Evolutionary conservation across 768 basidiomycete species (phyloP).

Genomic region (Lentinula sp.): DNA sequence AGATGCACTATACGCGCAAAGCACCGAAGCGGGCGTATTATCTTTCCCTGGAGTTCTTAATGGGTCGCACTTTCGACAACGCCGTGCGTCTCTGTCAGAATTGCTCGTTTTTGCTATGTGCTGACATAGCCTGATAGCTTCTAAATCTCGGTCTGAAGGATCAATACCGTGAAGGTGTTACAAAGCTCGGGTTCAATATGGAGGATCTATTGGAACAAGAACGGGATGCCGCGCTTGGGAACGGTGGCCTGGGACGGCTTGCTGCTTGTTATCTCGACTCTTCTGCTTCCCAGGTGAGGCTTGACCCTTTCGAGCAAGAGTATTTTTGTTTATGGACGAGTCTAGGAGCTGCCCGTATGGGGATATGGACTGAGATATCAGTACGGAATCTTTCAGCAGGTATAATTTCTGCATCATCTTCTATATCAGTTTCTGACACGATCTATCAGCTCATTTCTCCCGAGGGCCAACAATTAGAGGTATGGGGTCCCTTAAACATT

Average conservation of each 20-base stretch:
- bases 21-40: slow-evolving; percentile 91
- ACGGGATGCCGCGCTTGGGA: slow-evolving; percentile 91
- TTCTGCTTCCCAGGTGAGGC: slow-evolving; percentile 75
- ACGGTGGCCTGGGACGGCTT: slow-evolving; percentile 92
- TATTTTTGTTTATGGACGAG: slow-evolving; percentile 22
- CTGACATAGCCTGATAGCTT: slow-evolving; percentile 43
- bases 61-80: slow-evolving; percentile 75
- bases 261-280: slow-evolving; percentile 98
- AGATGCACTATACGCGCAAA: slow-evolving; percentile 72
- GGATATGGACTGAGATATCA: slow-evolving; percentile 92
- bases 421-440: background rate
- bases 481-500: slow-evolving; percentile 8
- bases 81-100: slow-evolving; percentile 39
- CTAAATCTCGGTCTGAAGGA: slow-evolving; percentile 86
- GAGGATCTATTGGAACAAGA: slow-evolving; percentile 86
- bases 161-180: slow-evolving; percentile 58
- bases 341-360: slow-evolving; percentile 81
- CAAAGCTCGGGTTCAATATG: slow-evolving; percentile 82
- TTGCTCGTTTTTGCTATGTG: slow-evolving; percentile 39
- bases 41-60: slow-evolving; percentile 89
- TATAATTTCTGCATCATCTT: background rate
- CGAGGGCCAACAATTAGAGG: slow-evolving; percentile 77
- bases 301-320: slow-evolving; percentile 23
- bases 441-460: slow-evolving; percentile 67
- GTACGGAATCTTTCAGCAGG: slow-evolving; percentile 93